Conservation (phyloP, 169 alveolate species). For the Cytauxzoon felis region DNA sequence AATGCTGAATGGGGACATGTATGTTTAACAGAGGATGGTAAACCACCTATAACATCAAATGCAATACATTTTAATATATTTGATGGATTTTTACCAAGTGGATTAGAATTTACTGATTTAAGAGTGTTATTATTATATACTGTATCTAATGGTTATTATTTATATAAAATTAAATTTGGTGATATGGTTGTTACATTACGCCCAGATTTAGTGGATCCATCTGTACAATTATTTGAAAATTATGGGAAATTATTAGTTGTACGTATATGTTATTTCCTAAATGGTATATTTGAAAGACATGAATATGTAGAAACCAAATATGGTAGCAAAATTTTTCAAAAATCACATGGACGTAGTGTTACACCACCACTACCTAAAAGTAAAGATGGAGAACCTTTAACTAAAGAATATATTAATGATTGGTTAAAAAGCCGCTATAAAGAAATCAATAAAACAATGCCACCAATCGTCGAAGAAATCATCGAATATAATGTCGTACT, state of each 20-base stretch:
- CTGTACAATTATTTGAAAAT: conserved; percentile 56
- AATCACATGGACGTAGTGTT: conserved; percentile 37
- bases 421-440: conserved; percentile 52
- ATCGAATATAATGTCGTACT: conserved; percentile 12
- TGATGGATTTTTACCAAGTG: conserved; percentile 46
- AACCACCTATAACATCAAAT: conserved; percentile 21
- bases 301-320: conserved; percentile 42
- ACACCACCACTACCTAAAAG: conserved; percentile 30
- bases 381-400: neutral
- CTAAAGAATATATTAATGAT: conserved; percentile 6
- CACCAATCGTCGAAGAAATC: conserved; percentile 54
- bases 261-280: conserved; percentile 27
- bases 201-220: conserved; percentile 45
- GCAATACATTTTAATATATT: conserved; percentile 42
- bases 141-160: conserved; percentile 8
- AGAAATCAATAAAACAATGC: conserved; percentile 15
- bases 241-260: conserved; percentile 47
- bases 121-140: conserved; percentile 42
- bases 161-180: conserved; percentile 50
- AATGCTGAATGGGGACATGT: conserved; percentile 62
- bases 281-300: conserved; percentile 42
- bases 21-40: conserved; percentile 44
- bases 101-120: conserved; percentile 45
- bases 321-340: conserved; percentile 20
- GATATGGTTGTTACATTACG: conserved; percentile 56